Evolutionary conservation across 768 basidiomycete species (phyloP), one percentile per base, ranked within the genome.

Genomic region (Pulveroboletus sp.): DNA sequence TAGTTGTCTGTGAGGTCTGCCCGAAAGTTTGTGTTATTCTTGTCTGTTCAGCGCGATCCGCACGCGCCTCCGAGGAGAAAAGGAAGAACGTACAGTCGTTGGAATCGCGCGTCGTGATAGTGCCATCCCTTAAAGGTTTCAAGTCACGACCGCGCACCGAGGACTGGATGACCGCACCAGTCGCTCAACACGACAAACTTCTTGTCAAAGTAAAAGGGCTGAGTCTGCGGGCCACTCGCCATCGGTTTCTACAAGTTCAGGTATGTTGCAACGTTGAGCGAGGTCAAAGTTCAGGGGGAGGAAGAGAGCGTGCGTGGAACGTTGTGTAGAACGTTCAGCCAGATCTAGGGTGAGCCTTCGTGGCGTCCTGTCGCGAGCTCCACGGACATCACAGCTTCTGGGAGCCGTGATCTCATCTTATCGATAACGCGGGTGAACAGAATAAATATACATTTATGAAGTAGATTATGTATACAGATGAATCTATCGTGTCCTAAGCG

Each of bases 61-160:
- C 15, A 5, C 33, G 5, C 7, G 18, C 43, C 11, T 43, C 30
- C 28, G 31, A 55, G n/a, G n/a, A 28, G 4, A 18, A 49, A 26
- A 24, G n/a, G 1, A 21, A 21, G 32, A 9, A n/a, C 83, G 54
- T 64, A 92, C 88, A 93, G 61, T 96, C 93, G 67, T 97, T 97
- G 7, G 89, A 92, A 65, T 97, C 93, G 61, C 79, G 81, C 36
- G 80, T 92, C 4, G 93, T 95, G 71, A 97, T 95, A 13, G 93
- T 97, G 60, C 89, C 89, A 72, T 92, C 89, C 89, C 89, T 21
- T 90, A 65, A 17, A 53, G 48, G 26, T 27, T n/a, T 28, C 31
- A 14, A 30, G 18, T 52, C 26, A 39, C 15, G 28, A 11, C 21
- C 15, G 17, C 6, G 15, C 15, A 6, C 5, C 13, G 42, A 50